Percentiles rank a stretch among this genome's conserved stretches.
phyloP scores from a whole-genome alignment of 2,329 filamentous ascomycete species.

The Fusarium keratoplasticum region DNA sequence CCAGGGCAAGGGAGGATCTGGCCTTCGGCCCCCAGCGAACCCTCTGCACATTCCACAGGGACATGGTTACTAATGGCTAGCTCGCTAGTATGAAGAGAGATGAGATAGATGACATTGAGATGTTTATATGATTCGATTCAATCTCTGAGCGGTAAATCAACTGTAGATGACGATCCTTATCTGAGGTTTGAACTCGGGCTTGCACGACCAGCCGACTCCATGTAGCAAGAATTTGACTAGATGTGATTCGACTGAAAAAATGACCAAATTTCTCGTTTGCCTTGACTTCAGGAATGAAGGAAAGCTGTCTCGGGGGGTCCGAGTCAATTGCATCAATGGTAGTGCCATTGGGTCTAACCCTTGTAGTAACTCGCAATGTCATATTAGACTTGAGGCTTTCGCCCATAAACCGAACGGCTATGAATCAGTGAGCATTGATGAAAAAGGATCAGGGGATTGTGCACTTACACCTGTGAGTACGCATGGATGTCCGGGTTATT shows the following conservation, averaged over 20 bases:
- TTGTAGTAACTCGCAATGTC: background rate
- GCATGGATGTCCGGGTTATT: background rate
- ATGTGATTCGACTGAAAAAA: background rate
- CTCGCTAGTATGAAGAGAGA: background rate
- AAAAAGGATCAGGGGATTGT: background rate
- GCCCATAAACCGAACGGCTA: background rate
- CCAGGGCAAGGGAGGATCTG: constrained; percentile 15
- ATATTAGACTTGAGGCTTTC: background rate
- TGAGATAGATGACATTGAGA: background rate
- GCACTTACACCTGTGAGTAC: background rate
- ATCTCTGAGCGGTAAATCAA: background rate
- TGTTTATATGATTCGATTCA: background rate
- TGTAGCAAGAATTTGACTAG: background rate
- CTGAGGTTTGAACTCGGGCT: background rate
- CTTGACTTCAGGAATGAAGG: background rate
- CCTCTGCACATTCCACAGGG: constrained; percentile 5
- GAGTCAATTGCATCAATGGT: background rate
- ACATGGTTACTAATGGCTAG: background rate
- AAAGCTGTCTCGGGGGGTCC: background rate
- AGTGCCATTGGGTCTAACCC: background rate
- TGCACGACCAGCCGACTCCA: background rate
- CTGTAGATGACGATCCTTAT: background rate
- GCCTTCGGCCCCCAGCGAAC: background rate
- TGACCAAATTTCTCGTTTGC: background rate
- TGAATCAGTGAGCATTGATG: background rate